These are phyloP conservation scores for Teratosphaeria epicoccoides DNA, from an alignment of 2,329 filamentous ascomycete species.

Conservation along the genomic window DNA sequence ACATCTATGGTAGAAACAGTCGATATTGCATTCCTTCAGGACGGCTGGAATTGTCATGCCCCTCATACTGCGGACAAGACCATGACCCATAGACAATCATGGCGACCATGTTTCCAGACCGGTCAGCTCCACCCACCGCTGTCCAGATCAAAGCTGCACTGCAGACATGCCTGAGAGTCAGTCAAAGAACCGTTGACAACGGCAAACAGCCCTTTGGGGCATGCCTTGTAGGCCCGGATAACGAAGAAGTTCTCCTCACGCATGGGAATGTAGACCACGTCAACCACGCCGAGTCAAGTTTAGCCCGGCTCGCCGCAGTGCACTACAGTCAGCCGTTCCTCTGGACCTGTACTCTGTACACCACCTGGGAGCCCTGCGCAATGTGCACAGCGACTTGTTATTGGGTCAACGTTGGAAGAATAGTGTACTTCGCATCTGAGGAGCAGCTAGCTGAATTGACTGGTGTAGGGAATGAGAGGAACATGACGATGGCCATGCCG, in stretches of 20 bases:
- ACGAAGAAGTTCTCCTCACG: conserved; percentile 37
- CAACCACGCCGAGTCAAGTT: conserved; percentile 42
- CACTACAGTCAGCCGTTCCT: conserved; percentile 42
- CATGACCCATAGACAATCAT: not conserved
- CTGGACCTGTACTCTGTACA: conserved; percentile 40
- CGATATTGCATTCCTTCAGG: too few species aligned
- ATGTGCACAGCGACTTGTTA: conserved; percentile 42
- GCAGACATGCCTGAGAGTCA: conserved; percentile 31
- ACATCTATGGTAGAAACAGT: too few species aligned
- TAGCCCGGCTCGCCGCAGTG: conserved; percentile 39
- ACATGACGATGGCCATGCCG: conserved; percentile 42
- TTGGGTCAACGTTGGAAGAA: conserved; percentile 44
- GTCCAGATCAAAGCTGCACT: conserved; percentile 33
- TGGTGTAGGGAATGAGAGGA: conserved; percentile 40
- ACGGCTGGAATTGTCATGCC: too few species aligned
- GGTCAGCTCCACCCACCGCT: conserved; percentile 26
- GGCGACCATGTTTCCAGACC: conserved; percentile 23
- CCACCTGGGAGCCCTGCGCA: conserved; percentile 46
- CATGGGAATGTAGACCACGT: conserved; percentile 44
- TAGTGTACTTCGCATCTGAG: conserved; percentile 43
- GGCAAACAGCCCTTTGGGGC: conserved; percentile 42
- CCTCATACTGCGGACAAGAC: not conserved
- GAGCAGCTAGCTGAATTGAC: conserved; percentile 36
- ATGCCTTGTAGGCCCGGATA: conserved; percentile 40
- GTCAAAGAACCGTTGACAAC: conserved; percentile 35